A percentile compares a stretch with the other conserved stretches of the same genome.
phyloP scores from a whole-genome alignment of 768 basidiomycete species.

The Mycena belliarum region DNA sequence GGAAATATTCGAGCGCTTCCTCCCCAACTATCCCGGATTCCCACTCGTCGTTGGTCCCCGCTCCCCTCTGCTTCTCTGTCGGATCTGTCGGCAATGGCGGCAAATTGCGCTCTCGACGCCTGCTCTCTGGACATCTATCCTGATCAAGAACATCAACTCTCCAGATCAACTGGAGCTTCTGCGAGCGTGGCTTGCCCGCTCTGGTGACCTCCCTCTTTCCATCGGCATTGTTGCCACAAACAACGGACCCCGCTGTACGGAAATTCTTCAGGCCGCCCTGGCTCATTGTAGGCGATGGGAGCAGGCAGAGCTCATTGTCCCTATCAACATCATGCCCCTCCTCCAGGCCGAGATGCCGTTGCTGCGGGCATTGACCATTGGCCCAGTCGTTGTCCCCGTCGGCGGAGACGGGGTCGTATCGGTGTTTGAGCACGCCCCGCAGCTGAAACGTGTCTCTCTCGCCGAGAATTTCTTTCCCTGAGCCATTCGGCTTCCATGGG shows the following conservation, averaged over 20 bases:
- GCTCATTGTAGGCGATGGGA: slow-evolving; percentile 4
- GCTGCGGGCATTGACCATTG: not conserved
- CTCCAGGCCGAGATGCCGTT: slow-evolving; percentile 9
- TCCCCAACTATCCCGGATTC: not conserved
- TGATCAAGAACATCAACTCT: not conserved
- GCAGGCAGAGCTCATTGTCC: not conserved
- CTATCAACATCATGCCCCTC: not conserved
- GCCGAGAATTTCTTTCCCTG: not conserved
- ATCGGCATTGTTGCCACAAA: not conserved
- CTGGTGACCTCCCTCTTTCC: not conserved
- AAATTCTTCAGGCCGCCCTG: not conserved
- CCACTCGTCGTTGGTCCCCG: not conserved
- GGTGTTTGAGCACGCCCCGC: not conserved
- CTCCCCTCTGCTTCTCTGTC: too few relatives aligned
- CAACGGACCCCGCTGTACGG: not conserved
- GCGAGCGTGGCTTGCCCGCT: slow-evolving; percentile 1
- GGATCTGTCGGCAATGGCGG: too few relatives aligned
- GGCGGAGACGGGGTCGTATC: too few relatives aligned
- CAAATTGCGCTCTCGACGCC: too few relatives aligned
- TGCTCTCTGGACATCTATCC: not conserved
- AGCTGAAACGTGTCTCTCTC: not conserved
- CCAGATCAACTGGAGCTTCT: not conserved
- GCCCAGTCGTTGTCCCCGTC: not conserved
- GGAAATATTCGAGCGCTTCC: not conserved
- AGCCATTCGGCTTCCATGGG: not conserved